Evolutionary conservation across 2,329 filamentous ascomycete genomes (phyloP).

Genomic region (Beauveria asiatica): DNA sequence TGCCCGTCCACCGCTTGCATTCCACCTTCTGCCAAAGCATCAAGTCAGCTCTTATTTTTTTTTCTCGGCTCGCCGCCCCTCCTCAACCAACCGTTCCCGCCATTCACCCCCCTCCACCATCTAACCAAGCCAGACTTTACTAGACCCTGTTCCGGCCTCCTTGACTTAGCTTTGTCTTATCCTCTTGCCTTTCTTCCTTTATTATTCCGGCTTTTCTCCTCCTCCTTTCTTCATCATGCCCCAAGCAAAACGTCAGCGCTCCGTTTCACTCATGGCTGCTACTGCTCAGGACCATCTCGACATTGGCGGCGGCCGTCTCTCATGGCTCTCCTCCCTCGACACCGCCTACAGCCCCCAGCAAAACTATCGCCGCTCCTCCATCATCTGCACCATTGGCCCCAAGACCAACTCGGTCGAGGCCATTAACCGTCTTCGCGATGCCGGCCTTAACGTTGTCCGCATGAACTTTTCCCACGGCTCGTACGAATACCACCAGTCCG

Average conservation of each 20-base stretch:
- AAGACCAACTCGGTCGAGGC: constrained; percentile 98
- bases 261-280: constrained; percentile 40
- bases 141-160: constrained; percentile 3
- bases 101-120: constrained; percentile 4
- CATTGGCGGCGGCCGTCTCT: constrained; percentile 63
- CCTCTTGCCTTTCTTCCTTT: background rate
- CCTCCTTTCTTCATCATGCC: constrained; percentile 23
- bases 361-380: constrained; percentile 93
- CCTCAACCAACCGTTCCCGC: constrained; percentile 8
- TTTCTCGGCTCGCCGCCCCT: background rate
- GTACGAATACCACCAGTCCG: constrained; percentile 96
- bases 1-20: constrained; percentile 5
- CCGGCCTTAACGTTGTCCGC: constrained; percentile 94
- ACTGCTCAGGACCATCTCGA: constrained; percentile 81
- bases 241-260: constrained; percentile 23
- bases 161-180: background rate
- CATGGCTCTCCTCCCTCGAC: constrained; percentile 65
- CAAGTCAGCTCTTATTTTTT: background rate
- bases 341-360: constrained; percentile 79
- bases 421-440: constrained; percentile 86
- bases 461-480: constrained; percentile 89
- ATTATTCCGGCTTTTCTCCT: too few species aligned
- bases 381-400: constrained; percentile 97
- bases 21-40: constrained; percentile 2
- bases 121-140: background rate